These are phyloP conservation scores for Candida mattraensis DNA, from an alignment of 805 yeast species.

Conservation along the genomic window DNA sequence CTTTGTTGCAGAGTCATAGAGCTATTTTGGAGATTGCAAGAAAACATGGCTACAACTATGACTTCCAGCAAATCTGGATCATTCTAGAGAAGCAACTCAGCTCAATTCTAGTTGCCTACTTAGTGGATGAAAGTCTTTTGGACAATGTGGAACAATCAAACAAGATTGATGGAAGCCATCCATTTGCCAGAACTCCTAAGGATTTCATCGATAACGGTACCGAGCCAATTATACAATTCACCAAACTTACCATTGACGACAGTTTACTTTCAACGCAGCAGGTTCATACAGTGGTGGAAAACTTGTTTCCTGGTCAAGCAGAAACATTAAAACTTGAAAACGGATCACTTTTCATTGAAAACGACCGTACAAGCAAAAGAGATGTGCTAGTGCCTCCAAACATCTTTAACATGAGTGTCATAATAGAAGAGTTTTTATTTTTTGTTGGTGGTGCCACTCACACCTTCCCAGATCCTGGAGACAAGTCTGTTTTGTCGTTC, in stretches of 20 bases:
- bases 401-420: constrained; percentile 75
- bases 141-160: constrained; percentile 24
- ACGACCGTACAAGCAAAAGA: constrained; percentile 53
- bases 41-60: constrained; percentile 22
- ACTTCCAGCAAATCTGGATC: constrained; percentile 41
- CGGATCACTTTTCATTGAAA: constrained; percentile 53
- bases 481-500: constrained; percentile 38
- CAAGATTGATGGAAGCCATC: constrained; percentile 16
- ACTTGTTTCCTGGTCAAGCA: constrained; percentile 64
- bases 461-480: constrained; percentile 35
- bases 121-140: constrained; percentile 34
- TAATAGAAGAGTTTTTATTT: constrained; percentile 69
- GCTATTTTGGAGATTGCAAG: constrained; percentile 59
- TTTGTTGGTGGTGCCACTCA: constrained; percentile 61
- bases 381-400: constrained; percentile 68
- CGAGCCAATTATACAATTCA: constrained; percentile 37
- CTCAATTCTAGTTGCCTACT: constrained; percentile 38
- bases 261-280: constrained; percentile 32
- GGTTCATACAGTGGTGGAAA: constrained; percentile 48
- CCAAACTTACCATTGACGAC: constrained; percentile 32
- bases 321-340: constrained; percentile 26
- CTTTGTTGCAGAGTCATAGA: constrained; percentile 68
- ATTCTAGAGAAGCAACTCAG: constrained; percentile 43
- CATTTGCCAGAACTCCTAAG: constrained; percentile 26
- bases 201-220: constrained; percentile 19